phyloP scores from a whole-genome alignment of 768 basidiomycete genomes.

The Pleurotus eryngii region DNA sequence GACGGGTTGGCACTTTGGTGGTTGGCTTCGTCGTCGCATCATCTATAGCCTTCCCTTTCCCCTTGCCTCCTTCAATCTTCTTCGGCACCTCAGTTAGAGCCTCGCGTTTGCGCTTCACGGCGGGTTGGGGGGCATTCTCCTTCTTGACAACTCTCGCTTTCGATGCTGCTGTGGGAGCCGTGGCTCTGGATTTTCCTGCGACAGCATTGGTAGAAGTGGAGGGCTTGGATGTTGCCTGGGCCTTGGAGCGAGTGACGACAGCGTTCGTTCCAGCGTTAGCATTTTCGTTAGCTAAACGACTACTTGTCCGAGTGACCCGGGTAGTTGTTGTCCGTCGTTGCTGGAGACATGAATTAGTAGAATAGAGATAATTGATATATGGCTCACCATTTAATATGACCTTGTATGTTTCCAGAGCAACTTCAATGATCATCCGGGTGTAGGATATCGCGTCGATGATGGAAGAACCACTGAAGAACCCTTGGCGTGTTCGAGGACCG shows the following conservation, averaged over 20 bases:
- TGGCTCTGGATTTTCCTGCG: conserved; percentile 1
- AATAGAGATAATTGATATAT: not conserved
- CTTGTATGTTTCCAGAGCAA: too few species aligned
- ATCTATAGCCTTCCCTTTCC: conserved; percentile 42
- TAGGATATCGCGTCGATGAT: too few species aligned
- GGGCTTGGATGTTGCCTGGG: conserved; percentile 3
- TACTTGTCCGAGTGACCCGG: conserved; percentile 1
- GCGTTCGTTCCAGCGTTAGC: not conserved
- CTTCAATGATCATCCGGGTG: too few species aligned
- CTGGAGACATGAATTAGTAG: not conserved
- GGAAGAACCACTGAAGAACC: too few species aligned
- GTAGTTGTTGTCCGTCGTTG: conserved; percentile 3
- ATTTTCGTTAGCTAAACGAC: conserved; percentile 4
- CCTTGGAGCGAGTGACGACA: not conserved
- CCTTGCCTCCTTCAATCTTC: conserved; percentile 30
- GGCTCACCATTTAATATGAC: too few species aligned
- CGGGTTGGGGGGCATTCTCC: conserved; percentile 6
- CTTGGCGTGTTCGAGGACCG: not conserved
- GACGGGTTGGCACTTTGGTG: conserved; percentile 28
- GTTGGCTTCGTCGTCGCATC: conserved; percentile 14
- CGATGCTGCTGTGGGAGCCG: not conserved
- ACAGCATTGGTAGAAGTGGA: not conserved
- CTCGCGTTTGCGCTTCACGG: conserved; percentile 1
- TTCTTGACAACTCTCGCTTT: conserved; percentile 9
- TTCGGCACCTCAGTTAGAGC: not conserved